A percentile compares a stretch with the other conserved stretches of the same genome.
phyloP scores from a whole-genome alignment of 2,329 filamentous ascomycete genomes.

The Aspergillus alliaceus region DNA sequence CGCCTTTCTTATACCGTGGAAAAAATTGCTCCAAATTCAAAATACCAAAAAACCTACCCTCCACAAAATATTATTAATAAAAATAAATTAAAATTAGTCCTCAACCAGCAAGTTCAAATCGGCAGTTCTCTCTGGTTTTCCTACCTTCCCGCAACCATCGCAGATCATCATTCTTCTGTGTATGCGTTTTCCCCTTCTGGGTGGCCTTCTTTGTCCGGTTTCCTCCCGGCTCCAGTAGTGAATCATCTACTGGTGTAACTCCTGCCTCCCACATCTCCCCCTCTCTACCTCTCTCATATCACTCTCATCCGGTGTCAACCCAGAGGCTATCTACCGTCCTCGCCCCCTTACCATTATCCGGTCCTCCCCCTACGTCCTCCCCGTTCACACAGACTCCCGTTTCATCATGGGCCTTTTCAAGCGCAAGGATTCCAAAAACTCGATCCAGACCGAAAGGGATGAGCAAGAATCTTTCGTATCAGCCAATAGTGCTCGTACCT shows the following conservation, averaged over 20 bases:
- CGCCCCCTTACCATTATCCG: neutral
- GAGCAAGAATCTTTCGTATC: constrained; percentile 41
- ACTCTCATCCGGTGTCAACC: constrained; percentile 5
- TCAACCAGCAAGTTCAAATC: neutral
- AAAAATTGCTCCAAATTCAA: neutral
- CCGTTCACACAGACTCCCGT: neutral
- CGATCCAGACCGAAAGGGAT: constrained; percentile 38
- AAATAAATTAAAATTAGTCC: neutral
- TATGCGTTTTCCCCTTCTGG: neutral
- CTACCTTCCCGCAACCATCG: constrained; percentile 5
- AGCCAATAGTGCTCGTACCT: constrained; percentile 45
- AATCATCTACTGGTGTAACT: neutral
- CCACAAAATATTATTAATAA: no score
- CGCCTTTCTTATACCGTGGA: neutral
- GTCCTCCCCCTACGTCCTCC: neutral
- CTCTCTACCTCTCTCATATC: constrained; percentile 5
- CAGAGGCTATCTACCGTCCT: constrained; percentile 1
- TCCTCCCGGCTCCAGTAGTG: neutral
- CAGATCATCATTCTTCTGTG: constrained; percentile 20
- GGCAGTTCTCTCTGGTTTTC: constrained; percentile 2
- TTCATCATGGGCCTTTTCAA: constrained; percentile 48
- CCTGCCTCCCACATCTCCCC: constrained; percentile 1
- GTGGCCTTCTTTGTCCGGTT: neutral
- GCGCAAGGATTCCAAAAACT: constrained; percentile 46
- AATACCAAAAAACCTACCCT: neutral